These are phyloP conservation scores for Cadophora sp. DNA, from an alignment of 2,329 filamentous ascomycete genomes.

Conservation along the genomic window DNA sequence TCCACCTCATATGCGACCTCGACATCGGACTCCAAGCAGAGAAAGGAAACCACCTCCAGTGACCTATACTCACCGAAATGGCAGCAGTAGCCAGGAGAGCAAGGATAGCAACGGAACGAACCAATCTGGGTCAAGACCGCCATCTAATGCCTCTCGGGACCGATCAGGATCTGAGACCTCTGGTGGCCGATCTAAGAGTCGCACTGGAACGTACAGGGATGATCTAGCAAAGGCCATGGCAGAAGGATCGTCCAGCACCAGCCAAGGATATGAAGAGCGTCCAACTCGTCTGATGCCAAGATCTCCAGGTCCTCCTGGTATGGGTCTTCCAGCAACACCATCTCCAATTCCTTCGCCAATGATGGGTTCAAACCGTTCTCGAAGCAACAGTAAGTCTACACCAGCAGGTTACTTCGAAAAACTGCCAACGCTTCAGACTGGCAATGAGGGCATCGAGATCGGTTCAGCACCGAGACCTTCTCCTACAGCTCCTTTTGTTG, in stretches of 20 bases:
- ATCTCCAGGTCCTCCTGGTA: slow-evolving; percentile 34
- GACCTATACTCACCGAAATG: slow-evolving; percentile 32
- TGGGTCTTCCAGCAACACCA: slow-evolving; percentile 30
- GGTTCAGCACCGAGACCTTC: slow-evolving; percentile 41
- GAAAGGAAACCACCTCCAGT: slow-evolving; percentile 41
- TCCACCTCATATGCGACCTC: slow-evolving; percentile 34
- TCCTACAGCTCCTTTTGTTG: slow-evolving; percentile 41
- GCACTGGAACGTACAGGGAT: slow-evolving; percentile 42
- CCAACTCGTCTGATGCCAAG: slow-evolving; percentile 32
- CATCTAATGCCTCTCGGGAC: slow-evolving; percentile 36
- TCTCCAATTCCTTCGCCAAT: slow-evolving; percentile 41
- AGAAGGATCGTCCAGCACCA: slow-evolving; percentile 35
- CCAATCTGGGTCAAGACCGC: slow-evolving; percentile 38
- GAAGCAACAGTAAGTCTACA: slow-evolving; percentile 40
- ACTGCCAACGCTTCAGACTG: slow-evolving; percentile 34
- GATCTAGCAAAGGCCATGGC: slow-evolving; percentile 41
- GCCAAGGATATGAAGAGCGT: slow-evolving; percentile 37
- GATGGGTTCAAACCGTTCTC: slow-evolving; percentile 31
- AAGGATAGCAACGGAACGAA: slow-evolving; percentile 33
- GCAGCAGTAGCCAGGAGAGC: slow-evolving; percentile 31
- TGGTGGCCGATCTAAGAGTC: slow-evolving; percentile 40
- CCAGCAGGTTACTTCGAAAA: slow-evolving; percentile 39
- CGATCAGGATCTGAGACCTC: slow-evolving; percentile 43
- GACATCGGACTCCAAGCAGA: slow-evolving; percentile 36
- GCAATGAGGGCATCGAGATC: slow-evolving; percentile 33